Base-by-base conservation (phyloP, 31 red algal species). In the Endocladia muricata region DNA sequence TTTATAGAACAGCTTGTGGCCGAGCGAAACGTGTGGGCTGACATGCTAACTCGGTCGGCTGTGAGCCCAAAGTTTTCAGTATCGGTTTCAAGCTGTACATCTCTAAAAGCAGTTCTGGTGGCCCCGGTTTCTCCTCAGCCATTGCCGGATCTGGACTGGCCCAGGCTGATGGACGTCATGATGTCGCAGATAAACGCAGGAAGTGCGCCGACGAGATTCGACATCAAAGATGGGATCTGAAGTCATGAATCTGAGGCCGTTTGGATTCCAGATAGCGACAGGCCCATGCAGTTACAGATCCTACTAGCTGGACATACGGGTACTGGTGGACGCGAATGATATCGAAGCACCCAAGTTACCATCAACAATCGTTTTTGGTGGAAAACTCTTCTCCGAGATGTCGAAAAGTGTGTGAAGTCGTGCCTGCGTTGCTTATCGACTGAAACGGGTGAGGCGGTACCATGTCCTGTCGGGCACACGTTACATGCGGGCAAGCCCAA, bases 251-350 rank as follows among this genome's bases (percentile, higher is more conserved):
- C 59, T 43, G 63, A 66, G 28, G 31, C 6, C 15, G 15, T 83
- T 26, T 83, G 79, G 79, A 60, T 83, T 15, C 79, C 70, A 70
- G 44, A 56, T 5, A 26, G 0, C 9, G 40, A 61, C 51, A 23
- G 32, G 11, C 17, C 17, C 7, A 34, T 81, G 23, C 60, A 23
- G 4, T 33, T 74, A 25, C 8, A 69, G 30, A 25, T 83, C 32
- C 59, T 83, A 25, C 73, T 83, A 19, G 79, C 79, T n/a, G 70
- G 31, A 5, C 68, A 73, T 31, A 61, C 79, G 8, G 51, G 37
- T 0, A 17, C 29, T 11, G 32, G 47, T 4, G 70, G 69, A 40
- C 70, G 74, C 54, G 38, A 47, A 58, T 21, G 21, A 29, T 26
- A 30, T 41, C 31, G n/a, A 4, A 19, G 68, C 6, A 83, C 79